Evolutionary conservation across 176 grass and related monocot species (phyloP).

Genomic region (Pontederia crassipes): DNA sequence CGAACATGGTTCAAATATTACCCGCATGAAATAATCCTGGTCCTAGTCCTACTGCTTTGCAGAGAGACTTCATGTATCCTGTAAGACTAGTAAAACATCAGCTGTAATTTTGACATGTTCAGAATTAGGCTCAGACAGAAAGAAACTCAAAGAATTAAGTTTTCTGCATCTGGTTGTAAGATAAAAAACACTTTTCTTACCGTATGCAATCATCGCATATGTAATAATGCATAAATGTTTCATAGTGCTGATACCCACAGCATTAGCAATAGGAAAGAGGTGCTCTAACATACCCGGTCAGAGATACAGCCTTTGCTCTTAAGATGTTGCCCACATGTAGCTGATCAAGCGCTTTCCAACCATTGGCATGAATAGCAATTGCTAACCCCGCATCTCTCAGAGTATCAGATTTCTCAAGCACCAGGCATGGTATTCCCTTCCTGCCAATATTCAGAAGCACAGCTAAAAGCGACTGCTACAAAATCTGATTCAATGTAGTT

Average conservation of each 20-base stretch:
- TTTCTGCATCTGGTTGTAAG: too few relatives aligned
- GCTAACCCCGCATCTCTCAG: constrained; percentile 25
- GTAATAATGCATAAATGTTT: too few relatives aligned
- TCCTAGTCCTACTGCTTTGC: background rate
- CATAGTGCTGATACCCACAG: too few relatives aligned
- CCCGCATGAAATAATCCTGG: constrained; percentile 2
- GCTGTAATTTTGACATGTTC: too few relatives aligned
- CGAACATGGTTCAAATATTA: background rate
- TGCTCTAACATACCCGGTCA: constrained; percentile 11
- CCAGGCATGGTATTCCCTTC: constrained; percentile 38
- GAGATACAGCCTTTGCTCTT: background rate
- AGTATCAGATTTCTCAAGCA: constrained; percentile 32
- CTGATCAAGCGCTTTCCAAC: constrained; percentile 31
- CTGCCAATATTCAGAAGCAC: constrained; percentile 1
- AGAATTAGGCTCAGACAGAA: background rate
- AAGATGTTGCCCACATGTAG: too few relatives aligned
- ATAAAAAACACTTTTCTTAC: too few relatives aligned
- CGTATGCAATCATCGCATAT: too few relatives aligned
- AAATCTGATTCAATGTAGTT: background rate
- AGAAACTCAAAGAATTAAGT: background rate
- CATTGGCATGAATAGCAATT: constrained; percentile 33
- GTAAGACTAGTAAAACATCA: background rate
- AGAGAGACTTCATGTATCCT: background rate
- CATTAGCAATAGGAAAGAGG: too few relatives aligned
- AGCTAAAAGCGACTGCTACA: too few relatives aligned